Evolutionary conservation across 805 yeast genomes (phyloP).

Genomic region (Wickerhamomyces bovis): DNA sequence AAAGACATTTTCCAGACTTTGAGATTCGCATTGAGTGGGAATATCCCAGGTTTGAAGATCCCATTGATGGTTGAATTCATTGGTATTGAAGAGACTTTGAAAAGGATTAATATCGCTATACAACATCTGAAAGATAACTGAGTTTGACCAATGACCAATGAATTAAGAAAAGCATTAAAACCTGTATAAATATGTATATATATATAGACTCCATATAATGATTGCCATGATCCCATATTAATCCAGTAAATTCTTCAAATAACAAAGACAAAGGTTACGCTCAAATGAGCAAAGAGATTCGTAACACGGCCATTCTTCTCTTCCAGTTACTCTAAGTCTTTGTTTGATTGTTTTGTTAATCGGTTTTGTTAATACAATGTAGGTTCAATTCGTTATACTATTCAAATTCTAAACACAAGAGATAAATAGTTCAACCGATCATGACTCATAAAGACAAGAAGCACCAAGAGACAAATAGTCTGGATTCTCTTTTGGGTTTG

Average conservation of each 20-base stretch:
- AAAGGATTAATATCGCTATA: constrained; percentile 23
- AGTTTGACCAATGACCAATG: not conserved
- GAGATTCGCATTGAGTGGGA: constrained; percentile 66
- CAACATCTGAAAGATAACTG: not conserved
- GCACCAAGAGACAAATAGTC: constrained; percentile 31
- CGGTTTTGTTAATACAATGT: no score
- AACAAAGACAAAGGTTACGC: no score
- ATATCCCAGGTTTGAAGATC: constrained; percentile 62
- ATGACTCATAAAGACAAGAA: constrained; percentile 16
- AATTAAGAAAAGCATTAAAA: no score
- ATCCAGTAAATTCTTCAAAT: no score
- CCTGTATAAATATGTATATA: no score
- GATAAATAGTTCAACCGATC: no score
- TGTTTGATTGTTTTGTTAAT: no score
- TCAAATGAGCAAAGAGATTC: no score
- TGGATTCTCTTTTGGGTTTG: constrained; percentile 29
- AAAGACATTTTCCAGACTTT: constrained; percentile 47
- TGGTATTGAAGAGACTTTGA: constrained; percentile 36
- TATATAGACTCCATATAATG: not conserved
- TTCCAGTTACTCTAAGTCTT: no score
- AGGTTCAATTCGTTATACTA: no score
- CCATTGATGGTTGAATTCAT: constrained; percentile 50
- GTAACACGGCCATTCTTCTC: no score
- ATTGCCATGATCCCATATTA: not conserved
- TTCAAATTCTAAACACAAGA: no score